These are phyloP conservation scores for Rhododendron ovatum DNA, from an alignment of 148 eudicot species.

Conservation along the genomic window DNA sequence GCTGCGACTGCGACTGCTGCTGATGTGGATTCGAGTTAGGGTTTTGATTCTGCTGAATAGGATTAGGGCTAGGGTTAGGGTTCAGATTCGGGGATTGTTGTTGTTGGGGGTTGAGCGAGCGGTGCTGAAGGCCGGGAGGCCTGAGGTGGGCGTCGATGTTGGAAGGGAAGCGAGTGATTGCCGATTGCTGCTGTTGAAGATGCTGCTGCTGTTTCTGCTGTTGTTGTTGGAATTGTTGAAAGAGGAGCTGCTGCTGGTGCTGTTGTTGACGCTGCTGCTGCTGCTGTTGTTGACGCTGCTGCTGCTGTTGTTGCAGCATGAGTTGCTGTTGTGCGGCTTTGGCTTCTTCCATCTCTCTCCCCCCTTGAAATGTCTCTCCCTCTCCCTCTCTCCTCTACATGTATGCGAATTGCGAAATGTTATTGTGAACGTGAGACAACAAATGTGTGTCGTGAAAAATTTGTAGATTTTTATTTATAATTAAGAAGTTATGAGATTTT, in stretches of 20 bases:
- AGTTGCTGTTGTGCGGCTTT: constrained; percentile 29
- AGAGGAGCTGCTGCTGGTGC: constrained; percentile 20
- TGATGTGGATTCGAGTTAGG: constrained; percentile 22
- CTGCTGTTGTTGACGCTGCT: neutral
- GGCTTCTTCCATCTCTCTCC: constrained; percentile 41
- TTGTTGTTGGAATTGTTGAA: constrained; percentile 10
- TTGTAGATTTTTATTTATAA: too few relatives aligned
- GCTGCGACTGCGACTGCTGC: constrained; percentile 31
- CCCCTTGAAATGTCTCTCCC: neutral
- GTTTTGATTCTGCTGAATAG: constrained; percentile 17
- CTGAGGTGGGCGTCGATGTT: constrained; percentile 71
- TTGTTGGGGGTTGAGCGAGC: constrained; percentile 16
- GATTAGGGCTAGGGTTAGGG: constrained; percentile 18
- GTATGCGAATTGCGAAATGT: too few relatives aligned
- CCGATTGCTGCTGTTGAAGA: constrained; percentile 35
- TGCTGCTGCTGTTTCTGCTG: constrained; percentile 16
- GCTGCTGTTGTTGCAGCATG: neutral
- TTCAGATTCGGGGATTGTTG: constrained; percentile 13
- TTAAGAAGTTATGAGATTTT: too few relatives aligned
- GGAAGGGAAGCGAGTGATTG: constrained; percentile 72
- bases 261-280: constrained; percentile 5
- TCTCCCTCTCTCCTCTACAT: neutral
- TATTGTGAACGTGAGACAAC: too few relatives aligned
- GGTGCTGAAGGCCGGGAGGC: constrained; percentile 37
- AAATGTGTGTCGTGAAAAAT: too few relatives aligned